Conservation (phyloP, 495 filamentous ascomycete genomes). For the Lasiosphaeria hispida region DNA sequence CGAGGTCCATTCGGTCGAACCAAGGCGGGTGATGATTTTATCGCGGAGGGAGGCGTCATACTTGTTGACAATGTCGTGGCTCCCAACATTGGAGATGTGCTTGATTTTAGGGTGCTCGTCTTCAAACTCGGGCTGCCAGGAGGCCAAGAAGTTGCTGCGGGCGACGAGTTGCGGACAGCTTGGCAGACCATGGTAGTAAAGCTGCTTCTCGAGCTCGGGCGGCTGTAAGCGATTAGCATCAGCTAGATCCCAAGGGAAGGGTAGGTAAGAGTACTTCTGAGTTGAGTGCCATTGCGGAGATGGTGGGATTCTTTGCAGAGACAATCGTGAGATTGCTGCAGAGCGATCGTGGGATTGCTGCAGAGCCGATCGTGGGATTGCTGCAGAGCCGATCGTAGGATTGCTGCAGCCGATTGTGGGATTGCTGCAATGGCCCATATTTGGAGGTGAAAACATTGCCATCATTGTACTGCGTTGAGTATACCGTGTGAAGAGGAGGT, state of each 20-base stretch:
- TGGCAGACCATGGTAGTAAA: conserved; percentile 5
- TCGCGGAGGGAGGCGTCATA: conserved; percentile 6
- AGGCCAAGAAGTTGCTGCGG: conserved; percentile 1
- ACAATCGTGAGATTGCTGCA: too few relatives aligned
- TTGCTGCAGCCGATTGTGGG: too few relatives aligned
- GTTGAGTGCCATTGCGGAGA: too few relatives aligned
- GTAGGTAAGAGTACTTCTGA: neutral
- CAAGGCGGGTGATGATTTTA: conserved; percentile 5
- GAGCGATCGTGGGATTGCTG: too few relatives aligned
- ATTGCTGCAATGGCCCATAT: too few relatives aligned
- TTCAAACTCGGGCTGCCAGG: neutral
- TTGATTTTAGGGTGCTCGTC: neutral
- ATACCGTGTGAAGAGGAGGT: too few relatives aligned
- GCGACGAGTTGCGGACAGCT: conserved; percentile 1
- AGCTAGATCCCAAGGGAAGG: neutral
- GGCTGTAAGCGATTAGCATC: conserved; percentile 2
- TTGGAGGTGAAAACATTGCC: too few relatives aligned
- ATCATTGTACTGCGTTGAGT: too few relatives aligned
- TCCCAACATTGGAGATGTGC: neutral
- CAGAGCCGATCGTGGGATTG: too few relatives aligned
- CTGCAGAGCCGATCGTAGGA: too few relatives aligned
- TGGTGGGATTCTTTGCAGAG: too few relatives aligned
- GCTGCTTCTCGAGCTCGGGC: neutral
- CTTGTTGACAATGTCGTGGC: conserved; percentile 4
- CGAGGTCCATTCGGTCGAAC: neutral